Base-by-base conservation (phyloP, 164 flowering plant species). In the Magnolia sinica region DNA sequence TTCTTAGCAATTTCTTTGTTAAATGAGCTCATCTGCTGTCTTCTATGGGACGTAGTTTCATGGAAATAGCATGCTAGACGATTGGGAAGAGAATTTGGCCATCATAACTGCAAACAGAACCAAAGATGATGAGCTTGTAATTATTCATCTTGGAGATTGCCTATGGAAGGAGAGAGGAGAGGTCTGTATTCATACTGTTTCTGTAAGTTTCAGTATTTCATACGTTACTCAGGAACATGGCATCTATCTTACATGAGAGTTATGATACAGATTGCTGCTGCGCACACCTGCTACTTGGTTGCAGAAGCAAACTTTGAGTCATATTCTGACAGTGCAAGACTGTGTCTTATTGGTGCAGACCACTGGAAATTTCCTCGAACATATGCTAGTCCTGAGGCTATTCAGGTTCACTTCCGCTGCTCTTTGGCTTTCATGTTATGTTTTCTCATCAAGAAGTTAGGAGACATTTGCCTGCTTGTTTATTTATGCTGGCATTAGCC, bases 301-400 rank as follows among this genome's bases (percentile, higher is more conserved):
- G 99, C 98, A 11, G 99, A 96, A 82, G 91, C 94, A 76, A 93
- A 89, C 80, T 91, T 94, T 78, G 99, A 94, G 88, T 73, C 90
- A 71, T 94, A 86, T 82, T 96, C 99, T 64, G 95, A 96, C 73
- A 88, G 84, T 82, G 95, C 99, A 64, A 91, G 99, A 81, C 71
- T 96, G 66, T 96, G 99, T 79, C 98, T 96, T 65, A 76, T 94
- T 84, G 98, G 98, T 81, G 93, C 98, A 31, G 96, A 96, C 87
- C 99, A 96, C 79, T 90, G 85, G 92, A 96, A 89, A 80, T 87
- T 66, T 70, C 98, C 99, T n/a, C 91, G 99, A 76, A 91, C 99
- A 20, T 96, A 87, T 91, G 91, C 91, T 27, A 92, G 91, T 82
- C 99, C 99, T 50, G 96, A 91, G 81, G 98, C 99, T 74, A 96